Base-by-base conservation (phyloP, 768 basidiomycete genomes). In the Suillus luteus region DNA sequence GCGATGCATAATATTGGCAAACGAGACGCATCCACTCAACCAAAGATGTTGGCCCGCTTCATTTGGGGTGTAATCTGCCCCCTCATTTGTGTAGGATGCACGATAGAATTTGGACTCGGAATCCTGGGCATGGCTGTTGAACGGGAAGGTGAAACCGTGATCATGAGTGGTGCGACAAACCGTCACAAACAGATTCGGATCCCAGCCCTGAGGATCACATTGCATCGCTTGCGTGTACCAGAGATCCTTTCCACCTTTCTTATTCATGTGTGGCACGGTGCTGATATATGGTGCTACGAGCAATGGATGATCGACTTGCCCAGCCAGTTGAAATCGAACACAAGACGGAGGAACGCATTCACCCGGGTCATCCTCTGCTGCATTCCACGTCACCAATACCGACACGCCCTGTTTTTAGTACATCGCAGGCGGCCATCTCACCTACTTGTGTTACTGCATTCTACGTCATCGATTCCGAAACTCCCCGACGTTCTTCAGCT, bases 21-120 rank as follows among this genome's bases (percentile, higher is more conserved):
- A 14, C 27, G 31, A 43, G 37, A 31, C 71, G n/a, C 65, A 69
- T 35, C 19, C n/a, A 52, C 43, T 22, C 76, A 80, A 33, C 83
- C 82, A 6, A 70, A 78, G 60, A 85, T 89, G 83, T 69, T 87
- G 9, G 79, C 75, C 65, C 80, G 86, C 6, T 79, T 84, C 64
- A 59, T 86, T 24, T 76, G 78, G 4, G 84, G 83, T 5, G 69
- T 88, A 19, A 41, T 88, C 5, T 88, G 89, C 66, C 83, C 86
- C 0, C 48, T 87, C 57, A 87, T 89, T 44, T 84, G 87, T 69
- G 64, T 76, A 3, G 86, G 85, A 9, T 81, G 83, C 71, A 86
- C 85, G 5, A 68, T 79, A 2, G 88, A 88, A 70, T 88, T 88
- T 62, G 79, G 79, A 6, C 44, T 37, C 11, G 37, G 11, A 37